Base-by-base conservation (phyloP, 495 filamentous ascomycete species). In the Aspergillus avenaceus region DNA sequence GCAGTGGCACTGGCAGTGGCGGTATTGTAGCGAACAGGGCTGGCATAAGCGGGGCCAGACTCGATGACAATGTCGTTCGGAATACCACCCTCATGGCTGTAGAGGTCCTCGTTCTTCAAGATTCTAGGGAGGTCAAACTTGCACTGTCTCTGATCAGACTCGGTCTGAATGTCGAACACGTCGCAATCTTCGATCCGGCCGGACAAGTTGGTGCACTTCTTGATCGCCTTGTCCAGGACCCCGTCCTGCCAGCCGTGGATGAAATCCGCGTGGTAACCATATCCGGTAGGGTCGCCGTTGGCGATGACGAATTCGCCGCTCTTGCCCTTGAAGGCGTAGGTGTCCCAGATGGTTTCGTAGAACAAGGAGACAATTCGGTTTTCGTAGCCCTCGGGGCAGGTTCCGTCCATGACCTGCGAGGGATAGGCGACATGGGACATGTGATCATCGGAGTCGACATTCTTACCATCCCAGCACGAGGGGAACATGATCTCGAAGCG, bases 401-500 rank as follows among this genome's bases (percentile, higher is more conserved):
- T 70, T 18, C 92, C 92, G 50, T 77, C 79, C 61, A 85, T 86
- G 55, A 95, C 86, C 6, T 84, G 67, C 45, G 76, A 70, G 0
- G 91, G 88, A 62, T 91, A 96, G 1, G 84, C 84, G 59, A 96
- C 76, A 60, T 95, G 89, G 41, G 72, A 75, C 59, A 77, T 80
- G 74, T 90, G 86, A 62, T 87, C 74, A 0, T 50, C 22, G 3
- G 80, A 74, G 49, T 84, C 82, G 18, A 72, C 51, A 48, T 88
- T 78, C 45, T 82, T 76, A 25, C 89, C 87, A 61, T 95, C 86
- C 87, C 89, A 95, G 79, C 91, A 96, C 0, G 86, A 89, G 8
- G 91, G 91, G 72, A 96, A 96, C 80, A 89, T 84, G 45, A 96
- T 64, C 62, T 96, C 90, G 31, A 91, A 69, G 25, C 91, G 83